Evolutionary conservation across 2,329 filamentous ascomycete genomes (phyloP), one percentile per base, ranked within the genome.

Genomic region (Whalleya microplaca): DNA sequence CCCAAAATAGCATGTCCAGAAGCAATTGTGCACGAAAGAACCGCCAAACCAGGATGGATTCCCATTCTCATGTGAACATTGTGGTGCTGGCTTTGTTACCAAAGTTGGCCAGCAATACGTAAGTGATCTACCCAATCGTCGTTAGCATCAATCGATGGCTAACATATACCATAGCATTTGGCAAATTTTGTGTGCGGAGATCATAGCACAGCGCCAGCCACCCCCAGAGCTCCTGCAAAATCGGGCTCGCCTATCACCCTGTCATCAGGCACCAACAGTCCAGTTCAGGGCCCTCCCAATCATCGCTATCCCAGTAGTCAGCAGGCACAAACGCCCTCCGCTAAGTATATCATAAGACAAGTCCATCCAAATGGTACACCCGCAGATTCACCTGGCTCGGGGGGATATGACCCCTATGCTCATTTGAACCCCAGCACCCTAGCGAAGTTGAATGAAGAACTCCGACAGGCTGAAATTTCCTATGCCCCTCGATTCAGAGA

Each of bases 111-210:
- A 79, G 2, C 58, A 71, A 48, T 82, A 82, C 59, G 73, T 76
- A 53, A 70, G 72, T 46, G 19, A 32, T 29, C 12, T 50, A 41
- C 12, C 9, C 27, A 5, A 21, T 19, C 29, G 12, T 21, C 3
- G 10, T 37, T 37, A 37, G 6, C 32, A n/a, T 45, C 45, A 41
- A 29, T 14, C 4, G 19, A 41, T 21, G n/a, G 43, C 59, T 69
- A n/a, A 65, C 51, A 56, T 20, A 37, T 21, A 20, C 19, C 42
- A 40, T 23, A 67, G 68, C 82, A 84, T 57, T 56, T 66, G 0
- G 69, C 72, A 40, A 76, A 75, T 51, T 66, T 70, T 2, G 76
- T 82, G 2, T 85, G 82, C 59, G 80, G 80, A n/a, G 61, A 69
- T 2, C 76, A 77, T 54, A 60, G 61, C 20, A 65, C 62, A 20